Evolutionary conservation across 2,329 filamentous ascomycete genomes (phyloP), one percentile per base, ranked within the genome.

Genomic region (Colletotrichum aenigma): DNA sequence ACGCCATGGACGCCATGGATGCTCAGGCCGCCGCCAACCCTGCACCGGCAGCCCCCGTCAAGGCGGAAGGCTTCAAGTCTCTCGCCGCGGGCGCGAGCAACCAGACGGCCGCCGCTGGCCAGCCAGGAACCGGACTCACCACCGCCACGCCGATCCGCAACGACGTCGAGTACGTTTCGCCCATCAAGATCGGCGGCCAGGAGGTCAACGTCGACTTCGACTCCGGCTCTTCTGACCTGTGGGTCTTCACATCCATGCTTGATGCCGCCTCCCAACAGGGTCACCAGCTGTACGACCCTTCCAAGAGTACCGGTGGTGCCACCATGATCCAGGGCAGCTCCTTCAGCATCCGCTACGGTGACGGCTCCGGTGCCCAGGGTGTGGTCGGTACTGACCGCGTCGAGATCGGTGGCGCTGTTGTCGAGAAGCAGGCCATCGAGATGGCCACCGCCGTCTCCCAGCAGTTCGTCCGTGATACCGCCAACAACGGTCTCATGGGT

Each of bases 211-310:
- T 95, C 81, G 91, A 94, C 82, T 94, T 95, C 81, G 94, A 95
- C 83, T 93, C 93, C n/a, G 94, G 94, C 72, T 95, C 93, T 3
- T 90, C 93, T 15, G 94, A 95, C 83, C 88, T 94, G 86, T 95
- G 93, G 93, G 90, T 94, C 26, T 94, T 95, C 86, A 94, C 90
- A 85, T 91, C 90, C 18, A 82, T 88, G 70, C 88, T 95, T 48
- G 81, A 88, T 2, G 70, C 84, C 1, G 74, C 81, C 7, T 77
- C 86, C 61, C 87, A 87, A 48, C 80, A 81, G 32, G 88, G 88
- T 52, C 93, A 94, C 83, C 79, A 79, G 12, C 68, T 85, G 28
- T 88, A 81, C 78, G 82, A 88, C 78, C 81, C 85, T 5, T 71
- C 76, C 16, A 78, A 83, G 77, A 88, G 86, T 62, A 77, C 79